These are phyloP conservation scores for Solanum chilense DNA, from an alignment of 257 asterid genomes.

Conservation along the genomic window DNA sequence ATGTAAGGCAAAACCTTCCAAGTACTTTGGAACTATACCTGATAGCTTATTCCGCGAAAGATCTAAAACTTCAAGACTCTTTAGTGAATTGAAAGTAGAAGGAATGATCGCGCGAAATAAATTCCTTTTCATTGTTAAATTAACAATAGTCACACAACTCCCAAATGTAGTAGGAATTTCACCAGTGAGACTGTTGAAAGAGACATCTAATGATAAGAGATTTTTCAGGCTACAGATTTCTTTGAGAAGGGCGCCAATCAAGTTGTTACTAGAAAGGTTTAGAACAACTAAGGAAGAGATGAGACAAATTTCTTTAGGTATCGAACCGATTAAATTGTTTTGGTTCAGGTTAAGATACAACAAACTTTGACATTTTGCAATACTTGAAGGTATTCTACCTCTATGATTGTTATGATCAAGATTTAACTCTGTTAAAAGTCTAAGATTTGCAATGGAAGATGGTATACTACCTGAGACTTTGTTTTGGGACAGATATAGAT, in stretches of 20 bases:
- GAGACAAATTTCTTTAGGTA: background rate
- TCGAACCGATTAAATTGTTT: slow-evolving; percentile 1
- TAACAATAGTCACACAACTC: background rate
- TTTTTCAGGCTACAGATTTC: slow-evolving; percentile 3
- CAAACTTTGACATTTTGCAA: background rate
- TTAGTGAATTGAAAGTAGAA: background rate
- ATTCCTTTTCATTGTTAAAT: background rate
- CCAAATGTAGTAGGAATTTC: slow-evolving; percentile 10
- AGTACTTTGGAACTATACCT: slow-evolving; percentile 9
- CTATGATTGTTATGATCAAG: background rate
- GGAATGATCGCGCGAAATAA: slow-evolving; percentile 1
- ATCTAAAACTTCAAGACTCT: slow-evolving; percentile 6
- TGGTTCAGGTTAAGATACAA: background rate
- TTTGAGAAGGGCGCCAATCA: background rate
- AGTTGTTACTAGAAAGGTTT: slow-evolving; percentile 4
- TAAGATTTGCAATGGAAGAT: slow-evolving; percentile 2
- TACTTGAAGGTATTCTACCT: background rate
- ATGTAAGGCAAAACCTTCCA: background rate
- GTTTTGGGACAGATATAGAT: background rate
- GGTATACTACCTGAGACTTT: background rate
- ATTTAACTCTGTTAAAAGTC: background rate
- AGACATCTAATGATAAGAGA: background rate
- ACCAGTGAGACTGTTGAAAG: slow-evolving; percentile 4
- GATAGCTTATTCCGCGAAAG: slow-evolving; percentile 8
- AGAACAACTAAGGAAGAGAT: background rate